A percentile compares a stretch with the other conserved stretches of the same genome.
phyloP scores from a whole-genome alignment of 768 basidiomycete species.

The Panus rudis region DNA sequence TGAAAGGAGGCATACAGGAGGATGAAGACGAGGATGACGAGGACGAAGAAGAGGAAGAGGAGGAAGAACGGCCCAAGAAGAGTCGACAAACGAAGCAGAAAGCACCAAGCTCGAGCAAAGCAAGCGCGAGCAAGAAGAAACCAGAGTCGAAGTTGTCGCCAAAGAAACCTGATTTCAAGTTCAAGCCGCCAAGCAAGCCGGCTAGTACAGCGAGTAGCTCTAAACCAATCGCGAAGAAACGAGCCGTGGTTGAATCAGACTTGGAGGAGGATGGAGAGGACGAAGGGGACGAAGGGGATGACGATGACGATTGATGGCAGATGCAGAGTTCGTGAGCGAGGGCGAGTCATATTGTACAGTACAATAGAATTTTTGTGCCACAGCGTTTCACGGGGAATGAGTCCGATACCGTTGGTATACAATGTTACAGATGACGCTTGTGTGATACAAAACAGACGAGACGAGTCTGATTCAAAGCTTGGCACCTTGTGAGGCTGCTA shows the following conservation, averaged over 20 bases:
- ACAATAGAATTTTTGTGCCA: too few relatives aligned
- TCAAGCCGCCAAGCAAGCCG: slow-evolving; percentile 4
- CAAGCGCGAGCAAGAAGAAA: slow-evolving; percentile 14
- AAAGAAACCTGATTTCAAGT: neutral
- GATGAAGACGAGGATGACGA: slow-evolving; percentile 28
- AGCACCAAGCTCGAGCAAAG: slow-evolving; percentile 34
- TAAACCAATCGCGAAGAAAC: slow-evolving; percentile 13
- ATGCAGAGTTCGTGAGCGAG: too few relatives aligned
- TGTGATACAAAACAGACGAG: too few relatives aligned
- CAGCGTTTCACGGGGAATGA: too few relatives aligned
- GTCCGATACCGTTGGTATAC: too few relatives aligned
- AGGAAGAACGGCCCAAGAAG: slow-evolving; percentile 41
- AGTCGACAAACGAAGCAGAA: too few relatives aligned
- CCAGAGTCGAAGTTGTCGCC: neutral
- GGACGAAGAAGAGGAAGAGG: slow-evolving; percentile 50
- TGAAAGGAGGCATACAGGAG: slow-evolving; percentile 14
- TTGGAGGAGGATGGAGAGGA: slow-evolving; percentile 40
- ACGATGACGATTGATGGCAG: slow-evolving; percentile 23
- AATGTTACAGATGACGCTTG: too few relatives aligned
- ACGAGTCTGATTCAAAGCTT: slow-evolving; percentile 29
- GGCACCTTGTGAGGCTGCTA: slow-evolving; percentile 21
- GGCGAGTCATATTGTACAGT: too few relatives aligned
- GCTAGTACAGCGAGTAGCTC: slow-evolving; percentile 7
- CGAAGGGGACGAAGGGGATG: slow-evolving; percentile 28
- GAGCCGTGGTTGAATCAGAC: slow-evolving; percentile 32